Conservation (phyloP, 2,329 filamentous ascomycete genomes). For the Cladophialophora exuberans region DNA sequence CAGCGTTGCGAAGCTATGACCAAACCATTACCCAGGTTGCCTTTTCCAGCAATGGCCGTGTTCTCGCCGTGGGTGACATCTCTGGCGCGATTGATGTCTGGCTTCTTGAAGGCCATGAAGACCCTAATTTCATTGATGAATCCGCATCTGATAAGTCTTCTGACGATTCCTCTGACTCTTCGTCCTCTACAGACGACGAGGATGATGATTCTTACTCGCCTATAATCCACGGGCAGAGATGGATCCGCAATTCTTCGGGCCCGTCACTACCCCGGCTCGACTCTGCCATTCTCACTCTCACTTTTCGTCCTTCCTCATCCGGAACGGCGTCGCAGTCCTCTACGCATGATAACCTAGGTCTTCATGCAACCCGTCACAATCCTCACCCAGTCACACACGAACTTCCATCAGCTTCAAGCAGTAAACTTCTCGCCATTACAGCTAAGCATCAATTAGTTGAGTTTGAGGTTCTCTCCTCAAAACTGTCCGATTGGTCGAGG, state of each 20-base stretch:
- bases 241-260: constrained; percentile 74
- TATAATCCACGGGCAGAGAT: constrained; percentile 65
- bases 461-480: constrained; percentile 77
- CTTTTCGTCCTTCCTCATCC: constrained; percentile 59
- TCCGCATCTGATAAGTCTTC: constrained; percentile 17
- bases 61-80: constrained; percentile 79
- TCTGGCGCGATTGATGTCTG: constrained; percentile 87
- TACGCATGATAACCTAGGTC: constrained; percentile 39
- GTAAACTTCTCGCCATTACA: constrained; percentile 64
- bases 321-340: constrained; percentile 39
- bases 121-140: constrained; percentile 54
- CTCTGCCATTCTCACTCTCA: constrained; percentile 66
- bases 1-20: constrained; percentile 64
- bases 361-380: constrained; percentile 55
- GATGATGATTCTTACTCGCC: constrained; percentile 55
- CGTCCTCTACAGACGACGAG: constrained; percentile 33
- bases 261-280: constrained; percentile 70
- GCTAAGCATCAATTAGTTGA: constrained; percentile 71
- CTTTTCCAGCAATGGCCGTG: constrained; percentile 79
- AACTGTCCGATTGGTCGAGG: constrained; percentile 81
- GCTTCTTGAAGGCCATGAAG: constrained; percentile 66
- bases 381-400: constrained; percentile 60
- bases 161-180: constrained; percentile 15
- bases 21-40: constrained; percentile 72
- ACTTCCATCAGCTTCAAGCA: constrained; percentile 56